Percentiles rank a stretch among this genome's conserved stretches.
These are phyloP conservation scores for Mycena pura DNA, from an alignment of 768 basidiomycete species.

Conservation along the genomic window DNA sequence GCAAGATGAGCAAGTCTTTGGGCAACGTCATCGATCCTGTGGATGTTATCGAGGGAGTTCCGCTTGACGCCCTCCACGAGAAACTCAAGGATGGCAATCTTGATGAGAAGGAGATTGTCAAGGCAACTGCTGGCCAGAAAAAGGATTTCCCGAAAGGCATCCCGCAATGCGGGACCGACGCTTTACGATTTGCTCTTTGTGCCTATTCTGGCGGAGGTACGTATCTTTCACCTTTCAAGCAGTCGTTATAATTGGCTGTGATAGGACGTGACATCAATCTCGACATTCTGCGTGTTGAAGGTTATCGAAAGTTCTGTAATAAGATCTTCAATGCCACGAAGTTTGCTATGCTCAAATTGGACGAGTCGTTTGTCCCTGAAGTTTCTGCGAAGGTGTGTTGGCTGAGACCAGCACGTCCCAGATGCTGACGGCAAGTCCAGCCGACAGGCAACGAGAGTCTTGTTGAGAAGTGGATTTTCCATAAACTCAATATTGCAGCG, in stretches of 20 bases:
- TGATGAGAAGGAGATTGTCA: slow-evolving; percentile 89
- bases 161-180: slow-evolving; percentile 98
- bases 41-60: slow-evolving; percentile 88
- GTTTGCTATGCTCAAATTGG: slow-evolving; percentile 98
- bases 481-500: slow-evolving; percentile 88
- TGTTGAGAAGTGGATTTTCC: slow-evolving; percentile 94
- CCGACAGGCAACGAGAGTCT: slow-evolving; percentile 90
- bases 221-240: not conserved
- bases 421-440: slow-evolving; percentile 46
- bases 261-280: slow-evolving; percentile 96
- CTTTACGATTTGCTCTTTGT: slow-evolving; percentile 92
- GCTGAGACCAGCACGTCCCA: not conserved
- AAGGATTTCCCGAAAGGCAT: slow-evolving; percentile 99
- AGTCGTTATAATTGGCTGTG: not conserved
- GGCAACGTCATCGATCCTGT: slow-evolving; percentile 98
- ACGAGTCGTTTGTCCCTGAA: slow-evolving; percentile 80
- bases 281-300: slow-evolving; percentile 94
- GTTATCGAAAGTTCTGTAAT: slow-evolving; percentile 99
- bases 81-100: slow-evolving; percentile 92
- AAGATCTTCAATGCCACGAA: slow-evolving; percentile 99
- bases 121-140: slow-evolving; percentile 95
- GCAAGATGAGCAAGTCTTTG: slow-evolving; percentile 98
- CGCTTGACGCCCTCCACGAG: slow-evolving; percentile 80
- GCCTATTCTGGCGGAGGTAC: slow-evolving; percentile 91
- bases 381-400: slow-evolving; percentile 66